Evolutionary conservation across 1,284 basidiomycete genomes (phyloP), one percentile per base, ranked within the genome.

Genomic region (Peniophora sp.): DNA sequence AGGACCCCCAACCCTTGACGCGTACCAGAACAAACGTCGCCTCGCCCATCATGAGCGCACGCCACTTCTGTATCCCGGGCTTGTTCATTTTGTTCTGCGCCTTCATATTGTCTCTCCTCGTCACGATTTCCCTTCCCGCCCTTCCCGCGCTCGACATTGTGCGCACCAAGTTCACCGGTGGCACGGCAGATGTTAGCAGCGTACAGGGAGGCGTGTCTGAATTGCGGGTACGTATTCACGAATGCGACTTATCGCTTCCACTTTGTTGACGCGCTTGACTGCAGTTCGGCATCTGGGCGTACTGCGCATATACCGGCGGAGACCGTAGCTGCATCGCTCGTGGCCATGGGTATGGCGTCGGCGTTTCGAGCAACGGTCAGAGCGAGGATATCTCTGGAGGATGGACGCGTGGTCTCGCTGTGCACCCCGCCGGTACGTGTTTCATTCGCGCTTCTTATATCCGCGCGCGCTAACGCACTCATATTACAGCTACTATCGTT

Each of bases 401-500:
- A 3, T 87, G 84, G 82, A 89, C 86, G 11, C 77, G 78, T 45
- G 86, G 85, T 3, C 74, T 89, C 3, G 83, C 79, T 3, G 71
- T 87, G 22, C 85, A 88, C 58, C 85, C 85, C 20, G 78, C 87
- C 51, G 85, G 86, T 86, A 55, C 49, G 76, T 69, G 25, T 10
- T 48, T 43, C 43, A 17, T 53, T 49, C 38, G 14, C 27, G 34
- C 17, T 24, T n/a, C n/a, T 20, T 10, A 43, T 41, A n/a, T 49
- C 45, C 17, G 24, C 14, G 23, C 23, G 44, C 20, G 20, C 14
- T 16, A 8, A 34, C 53, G 32, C 51, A 41, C 34, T 50, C 27
- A 16, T 20, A 25, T 32, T 36, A 27, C 64, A 88, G 87, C 85
- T 20, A 70, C 82, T 16, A 81, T 67, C 17, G 71, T 82, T 24